Percentiles rank a stretch among this genome's conserved stretches.
Conservation (phyloP, 2,329 filamentous ascomycete genomes). For the Furcasterigmium furcatum region DNA sequence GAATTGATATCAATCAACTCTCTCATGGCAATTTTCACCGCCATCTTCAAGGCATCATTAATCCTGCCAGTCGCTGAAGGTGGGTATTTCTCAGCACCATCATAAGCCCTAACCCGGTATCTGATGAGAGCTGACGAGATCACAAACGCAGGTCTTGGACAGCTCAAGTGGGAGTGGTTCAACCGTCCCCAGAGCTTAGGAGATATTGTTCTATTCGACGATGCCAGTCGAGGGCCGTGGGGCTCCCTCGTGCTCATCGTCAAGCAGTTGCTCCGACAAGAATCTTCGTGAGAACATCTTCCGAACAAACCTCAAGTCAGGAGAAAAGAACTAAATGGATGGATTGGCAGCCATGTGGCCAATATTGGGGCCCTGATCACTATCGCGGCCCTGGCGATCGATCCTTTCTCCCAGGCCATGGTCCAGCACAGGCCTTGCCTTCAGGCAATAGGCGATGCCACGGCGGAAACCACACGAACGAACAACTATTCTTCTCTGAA, state of each 20-base stretch:
- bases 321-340: neutral
- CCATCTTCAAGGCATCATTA: conserved; percentile 1
- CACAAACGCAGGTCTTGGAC: conserved; percentile 2
- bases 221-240: conserved; percentile 1
- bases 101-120: neutral
- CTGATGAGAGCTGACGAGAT: too few relatives aligned
- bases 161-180: conserved; percentile 3
- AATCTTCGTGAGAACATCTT: neutral
- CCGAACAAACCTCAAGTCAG: neutral
- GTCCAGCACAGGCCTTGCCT: neutral
- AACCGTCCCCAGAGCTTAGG: neutral
- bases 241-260: neutral
- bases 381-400: conserved; percentile 1
- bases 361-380: conserved; percentile 1
- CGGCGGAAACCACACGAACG: neutral
- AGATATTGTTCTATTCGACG: neutral
- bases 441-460: neutral
- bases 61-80: conserved; percentile 2
- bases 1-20: conserved; percentile 1
- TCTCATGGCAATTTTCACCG: neutral
- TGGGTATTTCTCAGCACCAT: neutral
- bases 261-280: neutral
- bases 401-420: conserved; percentile 4
- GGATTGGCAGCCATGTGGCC: neutral
- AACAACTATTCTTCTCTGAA: conserved; percentile 1